Base-by-base conservation (phyloP, 2,329 filamentous ascomycete genomes). In the Neonectria punicea region DNA sequence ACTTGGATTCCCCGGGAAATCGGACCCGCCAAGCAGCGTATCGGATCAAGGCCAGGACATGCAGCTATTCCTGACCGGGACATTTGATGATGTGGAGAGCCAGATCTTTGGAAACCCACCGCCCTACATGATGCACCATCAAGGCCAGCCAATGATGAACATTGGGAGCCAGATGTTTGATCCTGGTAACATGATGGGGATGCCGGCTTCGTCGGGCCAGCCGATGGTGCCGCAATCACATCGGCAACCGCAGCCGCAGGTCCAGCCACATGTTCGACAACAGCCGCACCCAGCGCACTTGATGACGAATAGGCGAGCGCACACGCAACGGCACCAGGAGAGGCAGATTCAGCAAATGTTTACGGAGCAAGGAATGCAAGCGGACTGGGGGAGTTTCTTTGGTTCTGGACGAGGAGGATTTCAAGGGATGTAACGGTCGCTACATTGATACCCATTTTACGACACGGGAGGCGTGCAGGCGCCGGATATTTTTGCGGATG, bases 41-140 rank as follows among this genome's bases (percentile, higher is more conserved):
- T 72, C 74, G 54, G 76, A 77, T 8, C 77, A 76, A 16, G 67
- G 67, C 8, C 73, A 77, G 56, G 79, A 81, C 30, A 75, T 80
- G 62, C 81, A 82, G 53, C 86, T 86, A 67, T 87, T 85, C 75
- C 82, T 87, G 65, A 81, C 84, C 3, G 81, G 80, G 20, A 77
- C 85, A 5, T 85, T 87, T 67, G 89, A 90, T 67, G 90, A 91
- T 58, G 87, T 92, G 55, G 92, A 94, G 73, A 91, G 90, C 18
- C 91, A 93, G 68, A 83, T 94, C 13, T 88, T 93, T 63, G 90
- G 89, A 0, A 88, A 91, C 1, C 83, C 93, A 41, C 90, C 91
- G 16, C 88, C 90, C 41, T 94, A 93, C 73, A 82, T 93, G 70
- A 86, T 92, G 49, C 76, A 79, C 18, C 76, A 80, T 25, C 80